Percentiles rank a stretch among this genome's conserved stretches.
Evolutionary conservation across 768 basidiomycete species (phyloP).

Genomic region (Leccinum variicolor): DNA sequence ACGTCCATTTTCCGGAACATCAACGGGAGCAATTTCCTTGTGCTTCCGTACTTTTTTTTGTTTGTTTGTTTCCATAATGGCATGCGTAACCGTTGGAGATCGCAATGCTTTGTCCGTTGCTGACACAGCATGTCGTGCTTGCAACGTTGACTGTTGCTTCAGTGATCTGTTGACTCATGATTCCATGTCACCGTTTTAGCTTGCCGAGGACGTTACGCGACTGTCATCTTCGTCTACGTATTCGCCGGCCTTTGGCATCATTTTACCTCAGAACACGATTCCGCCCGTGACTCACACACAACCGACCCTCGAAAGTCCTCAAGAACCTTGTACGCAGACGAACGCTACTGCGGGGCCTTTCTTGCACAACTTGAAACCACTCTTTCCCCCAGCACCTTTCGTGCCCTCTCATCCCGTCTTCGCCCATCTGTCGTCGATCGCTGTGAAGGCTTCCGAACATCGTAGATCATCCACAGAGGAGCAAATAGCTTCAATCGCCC

Average conservation of each 20-base stretch:
- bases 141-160: not conserved
- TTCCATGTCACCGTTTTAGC: slow-evolving; percentile 20
- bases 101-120: slow-evolving; percentile 4
- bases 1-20: not conserved
- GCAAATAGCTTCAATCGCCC: slow-evolving; percentile 50
- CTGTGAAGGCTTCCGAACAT: slow-evolving; percentile 50
- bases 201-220: slow-evolving; percentile 20
- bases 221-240: slow-evolving; percentile 40
- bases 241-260: slow-evolving; percentile 44
- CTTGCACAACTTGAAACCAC: slow-evolving; percentile 52
- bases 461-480: slow-evolving; percentile 57
- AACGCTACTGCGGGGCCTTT: slow-evolving; percentile 29
- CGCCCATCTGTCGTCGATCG: slow-evolving; percentile 56
- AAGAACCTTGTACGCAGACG: slow-evolving; percentile 25
- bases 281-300: slow-evolving; percentile 26
- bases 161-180: slow-evolving; percentile 15
- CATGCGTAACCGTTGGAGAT: not conserved
- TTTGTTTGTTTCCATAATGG: slow-evolving; percentile 1
- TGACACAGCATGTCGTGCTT: slow-evolving; percentile 7
- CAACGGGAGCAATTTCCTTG: not conserved
- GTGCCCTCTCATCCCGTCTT: slow-evolving; percentile 74
- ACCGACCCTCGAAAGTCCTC: slow-evolving; percentile 24
- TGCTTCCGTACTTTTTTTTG: not conserved
- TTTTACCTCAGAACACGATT: slow-evolving; percentile 33
- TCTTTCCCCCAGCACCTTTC: slow-evolving; percentile 76